Percentiles rank a stretch among this genome's conserved stretches.
phyloP scores from a whole-genome alignment of 2,329 filamentous ascomycete genomes.

The Beauveria medogensis region DNA sequence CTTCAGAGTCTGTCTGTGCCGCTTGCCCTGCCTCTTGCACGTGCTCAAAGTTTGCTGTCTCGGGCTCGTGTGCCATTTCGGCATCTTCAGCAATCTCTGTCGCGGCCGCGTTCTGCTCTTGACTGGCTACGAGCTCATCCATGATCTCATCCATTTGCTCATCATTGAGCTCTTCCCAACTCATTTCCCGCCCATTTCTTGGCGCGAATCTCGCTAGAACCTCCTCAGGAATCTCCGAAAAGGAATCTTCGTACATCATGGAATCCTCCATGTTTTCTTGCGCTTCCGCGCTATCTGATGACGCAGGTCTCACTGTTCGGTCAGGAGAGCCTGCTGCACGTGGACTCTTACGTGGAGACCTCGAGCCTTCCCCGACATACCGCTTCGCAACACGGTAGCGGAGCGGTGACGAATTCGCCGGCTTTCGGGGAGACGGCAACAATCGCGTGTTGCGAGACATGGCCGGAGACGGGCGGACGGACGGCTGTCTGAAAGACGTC shows the following conservation, averaged over 20 bases:
- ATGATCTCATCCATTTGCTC: slow-evolving; percentile 5
- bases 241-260: slow-evolving; percentile 44
- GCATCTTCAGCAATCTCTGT: background rate
- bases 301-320: background rate
- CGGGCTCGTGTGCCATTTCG: background rate
- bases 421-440: slow-evolving; percentile 1
- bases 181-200: slow-evolving; percentile 6
- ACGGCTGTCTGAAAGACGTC: slow-evolving; percentile 14
- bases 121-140: background rate
- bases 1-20: background rate
- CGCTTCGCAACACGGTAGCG: slow-evolving; percentile 26
- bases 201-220: slow-evolving; percentile 38
- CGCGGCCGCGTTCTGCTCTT: background rate
- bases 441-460: background rate
- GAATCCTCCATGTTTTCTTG: slow-evolving; percentile 19
- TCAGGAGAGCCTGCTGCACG: background rate
- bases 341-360: background rate
- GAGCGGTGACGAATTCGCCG: slow-evolving; percentile 20
- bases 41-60: background rate
- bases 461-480: slow-evolving; percentile 15
- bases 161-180: slow-evolving; percentile 12
- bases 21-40: background rate
- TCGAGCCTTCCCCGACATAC: background rate
- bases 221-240: slow-evolving; percentile 47
- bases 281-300: background rate